Conservation (phyloP, 768 basidiomycete genomes). For the Lentinula raphanica region DNA sequence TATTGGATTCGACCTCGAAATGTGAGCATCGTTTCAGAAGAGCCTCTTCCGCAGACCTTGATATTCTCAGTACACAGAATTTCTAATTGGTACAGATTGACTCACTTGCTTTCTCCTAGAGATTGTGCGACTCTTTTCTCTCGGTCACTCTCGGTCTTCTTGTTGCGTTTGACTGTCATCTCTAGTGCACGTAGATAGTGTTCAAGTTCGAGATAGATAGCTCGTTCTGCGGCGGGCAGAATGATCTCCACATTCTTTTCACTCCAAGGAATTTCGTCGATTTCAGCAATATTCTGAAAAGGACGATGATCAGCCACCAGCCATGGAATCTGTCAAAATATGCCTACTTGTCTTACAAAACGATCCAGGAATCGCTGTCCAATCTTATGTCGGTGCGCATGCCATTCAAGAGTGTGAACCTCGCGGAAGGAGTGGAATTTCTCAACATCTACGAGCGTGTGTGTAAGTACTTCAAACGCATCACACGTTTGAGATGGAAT, state of each 20-base stretch:
- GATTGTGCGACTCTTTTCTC: conserved; percentile 84
- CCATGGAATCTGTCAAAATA: conserved; percentile 2
- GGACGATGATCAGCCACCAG: conserved; percentile 1
- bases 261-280: conserved; percentile 87
- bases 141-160: conserved; percentile 75
- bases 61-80: conserved; percentile 1
- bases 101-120: conserved; percentile 85
- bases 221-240: conserved; percentile 89
- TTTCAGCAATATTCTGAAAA: conserved; percentile 86
- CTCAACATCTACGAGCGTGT: conserved; percentile 61
- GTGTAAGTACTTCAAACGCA: not conserved
- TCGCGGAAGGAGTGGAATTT: conserved; percentile 96
- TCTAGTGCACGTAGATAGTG: conserved; percentile 89
- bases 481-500: not conserved
- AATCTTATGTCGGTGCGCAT: conserved; percentile 75
- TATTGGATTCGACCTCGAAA: conserved; percentile 78
- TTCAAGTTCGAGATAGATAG: conserved; percentile 91
- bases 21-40: conserved; percentile 93
- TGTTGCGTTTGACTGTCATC: conserved; percentile 66
- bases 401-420: conserved; percentile 89
- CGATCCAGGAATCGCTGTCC: conserved; percentile 79
- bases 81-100: conserved; percentile 11
- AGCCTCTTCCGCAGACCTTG: conserved; percentile 84
- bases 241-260: conserved; percentile 57
- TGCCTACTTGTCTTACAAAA: conserved; percentile 76